Percentiles rank a stretch among this genome's conserved stretches.
Evolutionary conservation across 2,329 filamentous ascomycete species (phyloP).

Genomic region (Exophiala lecanii-corni): DNA sequence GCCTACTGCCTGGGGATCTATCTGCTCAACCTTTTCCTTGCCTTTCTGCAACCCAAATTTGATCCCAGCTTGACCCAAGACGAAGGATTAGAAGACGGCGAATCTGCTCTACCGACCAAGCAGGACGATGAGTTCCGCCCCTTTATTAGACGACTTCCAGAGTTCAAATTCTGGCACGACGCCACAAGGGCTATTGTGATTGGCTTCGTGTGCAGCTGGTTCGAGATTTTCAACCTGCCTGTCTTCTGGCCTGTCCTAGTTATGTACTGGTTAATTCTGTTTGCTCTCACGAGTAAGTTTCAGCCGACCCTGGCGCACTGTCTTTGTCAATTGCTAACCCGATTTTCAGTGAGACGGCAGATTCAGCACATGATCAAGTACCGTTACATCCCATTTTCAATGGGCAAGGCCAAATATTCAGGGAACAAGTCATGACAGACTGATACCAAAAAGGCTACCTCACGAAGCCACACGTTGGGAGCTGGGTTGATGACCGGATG

Average conservation of each 20-base stretch:
- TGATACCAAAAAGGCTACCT: no score
- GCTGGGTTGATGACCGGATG: no score
- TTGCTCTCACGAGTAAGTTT: constrained; percentile 83
- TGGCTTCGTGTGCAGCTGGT: constrained; percentile 85
- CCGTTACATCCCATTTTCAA: constrained; percentile 89
- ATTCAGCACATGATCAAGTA: constrained; percentile 99
- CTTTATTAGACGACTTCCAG: constrained; percentile 90
- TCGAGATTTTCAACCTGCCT: constrained; percentile 88
- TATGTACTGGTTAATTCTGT: constrained; percentile 97
- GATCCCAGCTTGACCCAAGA: constrained; percentile 94
- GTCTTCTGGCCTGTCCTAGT: constrained; percentile 99
- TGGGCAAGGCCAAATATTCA: constrained; percentile 79
- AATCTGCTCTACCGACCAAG: constrained; percentile 76
- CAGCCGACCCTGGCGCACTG: not conserved
- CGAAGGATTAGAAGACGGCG: constrained; percentile 93
- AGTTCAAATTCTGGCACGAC: constrained; percentile 99
- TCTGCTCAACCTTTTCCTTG: constrained; percentile 97
- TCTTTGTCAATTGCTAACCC: not conserved
- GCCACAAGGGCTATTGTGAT: constrained; percentile 83
- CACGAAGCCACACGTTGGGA: no score
- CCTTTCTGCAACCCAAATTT: constrained; percentile 97
- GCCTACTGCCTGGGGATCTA: constrained; percentile 98
- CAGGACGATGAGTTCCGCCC: constrained; percentile 96
- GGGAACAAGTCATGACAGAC: constrained; percentile 12
- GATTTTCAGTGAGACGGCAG: constrained; percentile 78